These are phyloP conservation scores for Pseudocercospora vitis DNA, from an alignment of 2,329 filamentous ascomycete species.

Conservation along the genomic window DNA sequence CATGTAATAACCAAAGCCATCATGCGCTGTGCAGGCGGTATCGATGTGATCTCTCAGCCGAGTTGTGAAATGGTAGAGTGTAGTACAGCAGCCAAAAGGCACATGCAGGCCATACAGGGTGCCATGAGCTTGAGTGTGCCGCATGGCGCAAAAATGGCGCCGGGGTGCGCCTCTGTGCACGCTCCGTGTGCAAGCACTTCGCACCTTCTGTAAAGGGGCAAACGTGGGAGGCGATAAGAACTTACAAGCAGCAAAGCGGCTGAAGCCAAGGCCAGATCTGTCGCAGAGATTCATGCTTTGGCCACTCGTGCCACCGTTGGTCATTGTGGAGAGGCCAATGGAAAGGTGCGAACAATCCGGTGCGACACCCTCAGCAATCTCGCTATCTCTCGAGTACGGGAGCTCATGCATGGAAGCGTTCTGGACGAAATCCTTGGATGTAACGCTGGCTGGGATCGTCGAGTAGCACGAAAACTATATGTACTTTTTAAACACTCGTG, in stretches of 20 bases:
- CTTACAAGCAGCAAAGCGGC: not conserved
- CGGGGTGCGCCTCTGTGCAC: not conserved
- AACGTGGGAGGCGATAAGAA: conserved; percentile 5
- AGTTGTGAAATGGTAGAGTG: too few relatives aligned
- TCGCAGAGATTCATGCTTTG: not conserved
- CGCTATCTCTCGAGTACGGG: not conserved
- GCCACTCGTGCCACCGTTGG: conserved; percentile 1
- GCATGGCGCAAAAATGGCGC: not conserved
- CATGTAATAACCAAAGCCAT: too few relatives aligned
- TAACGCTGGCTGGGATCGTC: conserved; percentile 3
- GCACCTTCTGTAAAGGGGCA: not conserved
- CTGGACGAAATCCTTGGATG: conserved; percentile 1
- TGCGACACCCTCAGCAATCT: not conserved
- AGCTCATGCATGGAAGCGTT: conserved; percentile 1
- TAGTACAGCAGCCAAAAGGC: too few relatives aligned
- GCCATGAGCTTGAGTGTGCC: not conserved
- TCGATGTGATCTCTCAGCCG: too few relatives aligned
- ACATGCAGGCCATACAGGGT: too few relatives aligned
- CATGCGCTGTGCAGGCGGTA: too few relatives aligned
- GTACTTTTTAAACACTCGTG: not conserved
- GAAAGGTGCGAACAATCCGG: not conserved
- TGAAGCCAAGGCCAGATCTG: conserved; percentile 7
- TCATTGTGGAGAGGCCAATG: not conserved
- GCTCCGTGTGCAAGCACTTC: not conserved
- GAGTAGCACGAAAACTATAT: not conserved